Base-by-base conservation (phyloP, 148 eudicot species). In the Beta vulgaris region DNA sequence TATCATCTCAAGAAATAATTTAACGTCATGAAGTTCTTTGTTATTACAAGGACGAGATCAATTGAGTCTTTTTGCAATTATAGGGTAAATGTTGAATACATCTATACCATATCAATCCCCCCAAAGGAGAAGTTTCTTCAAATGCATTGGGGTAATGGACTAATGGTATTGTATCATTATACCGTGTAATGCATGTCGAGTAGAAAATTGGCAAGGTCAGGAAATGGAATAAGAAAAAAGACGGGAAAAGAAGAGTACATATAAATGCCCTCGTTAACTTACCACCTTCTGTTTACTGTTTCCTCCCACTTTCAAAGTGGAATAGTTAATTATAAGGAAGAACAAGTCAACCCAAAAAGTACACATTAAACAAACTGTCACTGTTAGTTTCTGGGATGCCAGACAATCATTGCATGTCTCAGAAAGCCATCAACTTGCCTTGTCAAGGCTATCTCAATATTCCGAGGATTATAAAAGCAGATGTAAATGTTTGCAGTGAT, bases 61-160 rank as follows among this genome's bases (percentile, higher is more conserved):
- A 8, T 19, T 63, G 39, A 34, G 16, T 63, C 26, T 63, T 26
- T 63, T 21, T 63, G 68, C 40, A 16, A 2, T 36, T 63, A 37
- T 63, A 19, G 16, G 43, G 43, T 15, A 63, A 6, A 61, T 61
- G 66, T 15, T 61, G 21, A 39, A 34, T 19, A 61, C 39, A 54
- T 61, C 36, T 61, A 31, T 34, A 34, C 21, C 66, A 3, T 14
- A 21, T 6, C 9, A 61, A 61, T 61, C 10, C 21, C 10, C 23
- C 66, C 65, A 72, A 58, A 59, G 29, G 6, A 72, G 63, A 72
- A 28, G 7, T 46, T 31, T 54, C 63, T 64, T n/a, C 28, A 16
- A 28, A 59, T 21, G 36, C 7, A 32, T 31, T 60, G 65, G 21
- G 16, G 65, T 1, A n/a, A n/a, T n/a, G n/a, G n/a, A n/a, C n/a